phyloP scores from a whole-genome alignment of 2,329 filamentous ascomycete species.

The Purpureocillium takamizusanense region DNA sequence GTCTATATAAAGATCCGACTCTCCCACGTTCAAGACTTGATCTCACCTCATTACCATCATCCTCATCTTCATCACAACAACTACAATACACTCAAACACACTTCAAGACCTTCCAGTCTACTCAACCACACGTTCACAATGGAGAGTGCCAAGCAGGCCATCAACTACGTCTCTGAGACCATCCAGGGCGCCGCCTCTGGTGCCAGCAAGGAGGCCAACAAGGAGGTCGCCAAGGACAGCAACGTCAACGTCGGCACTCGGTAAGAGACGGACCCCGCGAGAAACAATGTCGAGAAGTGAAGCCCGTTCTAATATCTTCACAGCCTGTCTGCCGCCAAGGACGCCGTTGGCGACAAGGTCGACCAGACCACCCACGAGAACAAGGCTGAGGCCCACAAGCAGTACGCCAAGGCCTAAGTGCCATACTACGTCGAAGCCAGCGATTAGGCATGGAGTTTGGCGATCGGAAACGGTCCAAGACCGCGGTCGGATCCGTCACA shows the following conservation, averaged over 20 bases:
- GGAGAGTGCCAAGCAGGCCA: constrained; percentile 49
- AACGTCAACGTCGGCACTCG: constrained; percentile 45
- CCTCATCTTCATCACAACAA: neutral
- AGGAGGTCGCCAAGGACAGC: constrained; percentile 56
- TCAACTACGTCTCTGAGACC: constrained; percentile 61
- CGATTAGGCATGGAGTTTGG: no score
- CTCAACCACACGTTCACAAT: constrained; percentile 26
- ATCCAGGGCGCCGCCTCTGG: constrained; percentile 47
- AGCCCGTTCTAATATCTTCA: constrained; percentile 16
- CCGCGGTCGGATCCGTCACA: neutral
- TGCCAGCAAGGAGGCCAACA: constrained; percentile 63
- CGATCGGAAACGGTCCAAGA: neutral
- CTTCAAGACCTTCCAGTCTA: constrained; percentile 2
- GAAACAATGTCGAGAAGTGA: neutral
- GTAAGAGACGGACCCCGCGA: constrained; percentile 16
- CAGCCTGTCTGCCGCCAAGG: constrained; percentile 37
- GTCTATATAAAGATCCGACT: constrained; percentile 8
- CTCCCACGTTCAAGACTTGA: neutral
- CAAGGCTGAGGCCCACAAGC: constrained; percentile 34
- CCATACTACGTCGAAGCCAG: no score
- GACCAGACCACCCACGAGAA: constrained; percentile 29
- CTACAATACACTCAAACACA: neutral
- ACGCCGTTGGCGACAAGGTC: constrained; percentile 39
- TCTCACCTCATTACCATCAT: neutral
- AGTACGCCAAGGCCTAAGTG: constrained; percentile 20